A percentile compares a stretch with the other conserved stretches of the same genome.
Evolutionary conservation across 305 asterid genomes (phyloP).

Genomic region (Salvia sclarea): DNA sequence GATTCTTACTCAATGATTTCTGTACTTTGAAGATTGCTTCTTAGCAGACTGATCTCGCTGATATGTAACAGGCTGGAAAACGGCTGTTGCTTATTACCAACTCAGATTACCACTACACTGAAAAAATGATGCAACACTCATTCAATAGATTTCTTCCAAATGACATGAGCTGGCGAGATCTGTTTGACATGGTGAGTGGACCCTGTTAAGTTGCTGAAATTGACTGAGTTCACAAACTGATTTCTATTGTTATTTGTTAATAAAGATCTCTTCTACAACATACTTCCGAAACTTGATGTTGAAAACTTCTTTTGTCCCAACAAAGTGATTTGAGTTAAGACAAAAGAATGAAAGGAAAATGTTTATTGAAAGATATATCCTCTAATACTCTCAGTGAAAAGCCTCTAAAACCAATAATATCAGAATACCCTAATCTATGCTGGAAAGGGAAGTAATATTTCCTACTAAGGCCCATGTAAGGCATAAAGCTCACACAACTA

Average conservation of each 20-base stretch:
- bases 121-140: slow-evolving; percentile 94
- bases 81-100: slow-evolving; percentile 84
- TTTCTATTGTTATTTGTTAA: slow-evolving; percentile 20
- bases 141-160: slow-evolving; percentile 92
- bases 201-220: slow-evolving; percentile 4
- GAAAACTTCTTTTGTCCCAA: slow-evolving; percentile 11
- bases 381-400: no score
- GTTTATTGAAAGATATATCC: no score
- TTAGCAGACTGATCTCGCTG: slow-evolving; percentile 28
- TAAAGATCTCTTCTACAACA: slow-evolving; percentile 1
- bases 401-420: no score
- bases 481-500: no score
- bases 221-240: slow-evolving; percentile 20
- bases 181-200: slow-evolving; percentile 81
- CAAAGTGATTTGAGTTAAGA: no score
- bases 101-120: slow-evolving; percentile 88
- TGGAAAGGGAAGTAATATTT: no score
- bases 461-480: no score
- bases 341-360: no score
- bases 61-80: slow-evolving; percentile 76
- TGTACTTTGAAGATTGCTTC: slow-evolving; percentile 18
- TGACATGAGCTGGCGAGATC: slow-evolving; percentile 85
- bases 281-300: slow-evolving; percentile 30
- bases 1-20: slow-evolving; percentile 20
- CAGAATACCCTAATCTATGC: no score